A percentile compares a stretch with the other conserved stretches of the same genome.
These are phyloP conservation scores for Kodamaea kaohsiungensis DNA, from an alignment of 805 yeast genomes.

Conservation along the genomic window DNA sequence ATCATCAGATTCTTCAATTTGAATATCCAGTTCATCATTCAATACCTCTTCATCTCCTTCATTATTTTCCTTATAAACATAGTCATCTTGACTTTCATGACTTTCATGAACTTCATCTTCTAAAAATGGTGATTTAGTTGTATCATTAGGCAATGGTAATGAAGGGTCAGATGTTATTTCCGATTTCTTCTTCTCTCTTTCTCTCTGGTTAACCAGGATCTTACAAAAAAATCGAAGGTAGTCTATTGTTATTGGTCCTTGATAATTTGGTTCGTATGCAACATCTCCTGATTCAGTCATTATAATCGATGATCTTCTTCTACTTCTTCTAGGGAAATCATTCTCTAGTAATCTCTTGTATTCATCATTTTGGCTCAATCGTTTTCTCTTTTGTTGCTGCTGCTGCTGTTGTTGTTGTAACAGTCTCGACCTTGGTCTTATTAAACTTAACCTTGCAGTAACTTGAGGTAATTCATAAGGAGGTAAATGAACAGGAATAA, in stretches of 20 bases:
- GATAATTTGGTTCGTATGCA: slow-evolving; percentile 30
- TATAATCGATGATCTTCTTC: slow-evolving; percentile 31
- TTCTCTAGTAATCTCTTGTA: neutral
- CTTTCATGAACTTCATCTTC: too few species aligned
- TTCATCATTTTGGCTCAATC: neutral
- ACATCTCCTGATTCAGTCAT: slow-evolving; percentile 22
- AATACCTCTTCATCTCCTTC: neutral
- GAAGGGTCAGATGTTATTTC: neutral
- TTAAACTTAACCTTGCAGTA: slow-evolving; percentile 12
- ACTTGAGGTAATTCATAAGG: slow-evolving; percentile 23
- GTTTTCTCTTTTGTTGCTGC: neutral
- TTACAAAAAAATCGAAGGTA: slow-evolving; percentile 37
- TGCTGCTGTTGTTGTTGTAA: neutral
- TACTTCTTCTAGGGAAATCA: slow-evolving; percentile 6
- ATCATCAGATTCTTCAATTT: neutral
- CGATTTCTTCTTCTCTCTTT: slow-evolving; percentile 9
- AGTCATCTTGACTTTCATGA: too few species aligned
- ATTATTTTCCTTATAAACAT: slow-evolving; percentile 1
- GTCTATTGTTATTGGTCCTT: slow-evolving; percentile 39
- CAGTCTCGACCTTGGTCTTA: slow-evolving; percentile 5
- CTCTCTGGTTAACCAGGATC: slow-evolving; percentile 21
- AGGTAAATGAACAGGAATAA: slow-evolving; percentile 19
- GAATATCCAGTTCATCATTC: neutral
- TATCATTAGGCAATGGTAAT: neutral
- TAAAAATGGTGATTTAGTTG: neutral